These are phyloP conservation scores for Isoetes taiwanensis DNA, from an alignment of 75 land plant genomes.

Conservation along the genomic window DNA sequence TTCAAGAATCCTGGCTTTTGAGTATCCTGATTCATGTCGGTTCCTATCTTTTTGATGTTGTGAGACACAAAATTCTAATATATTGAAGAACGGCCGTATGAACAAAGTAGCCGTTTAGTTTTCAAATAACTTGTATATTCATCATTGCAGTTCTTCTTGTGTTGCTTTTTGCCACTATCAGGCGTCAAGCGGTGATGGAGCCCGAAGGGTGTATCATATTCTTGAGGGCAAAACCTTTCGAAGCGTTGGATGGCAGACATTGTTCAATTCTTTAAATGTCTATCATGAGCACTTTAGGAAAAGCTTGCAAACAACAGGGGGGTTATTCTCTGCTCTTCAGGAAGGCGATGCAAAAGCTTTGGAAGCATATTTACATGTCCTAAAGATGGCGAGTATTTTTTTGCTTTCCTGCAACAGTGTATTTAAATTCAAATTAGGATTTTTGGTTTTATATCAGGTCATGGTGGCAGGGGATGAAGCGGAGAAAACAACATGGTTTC, in stretches of 20 bases:
- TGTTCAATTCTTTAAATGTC: slow-evolving; percentile 75
- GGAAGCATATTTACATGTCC: slow-evolving; percentile 80
- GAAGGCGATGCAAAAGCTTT: slow-evolving; percentile 95
- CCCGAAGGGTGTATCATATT: slow-evolving; percentile 71
- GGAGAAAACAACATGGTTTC: slow-evolving; percentile 83
- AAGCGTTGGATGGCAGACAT: slow-evolving; percentile 74
- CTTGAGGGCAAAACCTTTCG: slow-evolving; percentile 77
- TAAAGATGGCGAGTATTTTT: slow-evolving; percentile 43
- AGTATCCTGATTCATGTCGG: too few species aligned
- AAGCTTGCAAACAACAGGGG: slow-evolving; percentile 54
- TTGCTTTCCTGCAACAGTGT: neutral
- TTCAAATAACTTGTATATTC: too few species aligned
- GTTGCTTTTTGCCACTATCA: slow-evolving; percentile 16
- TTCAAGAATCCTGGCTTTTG: too few species aligned
- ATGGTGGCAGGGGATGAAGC: slow-evolving; percentile 68
- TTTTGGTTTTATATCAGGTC: slow-evolving; percentile 36
- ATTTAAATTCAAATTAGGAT: neutral
- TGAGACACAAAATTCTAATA: too few species aligned
- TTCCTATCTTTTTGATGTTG: too few species aligned
- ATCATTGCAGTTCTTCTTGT: neutral
- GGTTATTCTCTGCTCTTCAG: slow-evolving; percentile 61
- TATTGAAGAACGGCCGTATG: too few species aligned
- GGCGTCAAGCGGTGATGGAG: slow-evolving; percentile 87
- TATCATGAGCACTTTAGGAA: slow-evolving; percentile 83
- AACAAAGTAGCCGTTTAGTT: too few species aligned